phyloP scores from a whole-genome alignment of 331 rosid genomes.

The Malus hybrid region DNA sequence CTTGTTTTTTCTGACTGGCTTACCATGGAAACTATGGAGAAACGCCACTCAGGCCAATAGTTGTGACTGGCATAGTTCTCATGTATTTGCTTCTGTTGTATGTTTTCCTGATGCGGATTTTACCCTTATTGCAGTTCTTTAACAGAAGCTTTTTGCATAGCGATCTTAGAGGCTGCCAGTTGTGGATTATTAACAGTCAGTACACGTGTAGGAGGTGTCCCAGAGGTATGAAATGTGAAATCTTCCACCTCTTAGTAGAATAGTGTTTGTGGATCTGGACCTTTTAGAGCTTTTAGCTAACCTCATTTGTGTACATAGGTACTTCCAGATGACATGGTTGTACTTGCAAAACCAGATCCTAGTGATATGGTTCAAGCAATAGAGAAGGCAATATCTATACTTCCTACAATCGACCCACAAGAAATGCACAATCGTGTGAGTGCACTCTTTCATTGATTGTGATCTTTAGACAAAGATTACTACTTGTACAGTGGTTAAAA shows the following conservation, averaged over 20 bases:
- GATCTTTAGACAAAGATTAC: not conserved
- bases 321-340: constrained; percentile 90
- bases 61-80: too few species aligned
- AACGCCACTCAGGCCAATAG: not conserved
- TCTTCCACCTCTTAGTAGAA: not conserved
- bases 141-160: constrained; percentile 96
- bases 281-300: constrained; percentile 4
- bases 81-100: not conserved
- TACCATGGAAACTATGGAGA: not conserved
- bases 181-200: constrained; percentile 94
- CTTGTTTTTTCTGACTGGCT: too few species aligned
- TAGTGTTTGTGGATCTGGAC: not conserved
- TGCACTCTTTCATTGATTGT: not conserved
- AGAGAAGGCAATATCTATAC: constrained; percentile 51
- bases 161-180: constrained; percentile 94
- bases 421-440: constrained; percentile 54
- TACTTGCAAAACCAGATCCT: constrained; percentile 88
- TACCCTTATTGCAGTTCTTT: constrained; percentile 60
- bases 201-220: constrained; percentile 96
- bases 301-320: constrained; percentile 47
- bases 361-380: constrained; percentile 79
- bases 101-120: not conserved
- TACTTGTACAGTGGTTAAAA: constrained; percentile 7
- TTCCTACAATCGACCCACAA: constrained; percentile 44
- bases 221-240: constrained; percentile 53